Evolutionary conservation across 2,329 filamentous ascomycete species (phyloP), one percentile per base, ranked within the genome.

Genomic region (Cytospora piceae): DNA sequence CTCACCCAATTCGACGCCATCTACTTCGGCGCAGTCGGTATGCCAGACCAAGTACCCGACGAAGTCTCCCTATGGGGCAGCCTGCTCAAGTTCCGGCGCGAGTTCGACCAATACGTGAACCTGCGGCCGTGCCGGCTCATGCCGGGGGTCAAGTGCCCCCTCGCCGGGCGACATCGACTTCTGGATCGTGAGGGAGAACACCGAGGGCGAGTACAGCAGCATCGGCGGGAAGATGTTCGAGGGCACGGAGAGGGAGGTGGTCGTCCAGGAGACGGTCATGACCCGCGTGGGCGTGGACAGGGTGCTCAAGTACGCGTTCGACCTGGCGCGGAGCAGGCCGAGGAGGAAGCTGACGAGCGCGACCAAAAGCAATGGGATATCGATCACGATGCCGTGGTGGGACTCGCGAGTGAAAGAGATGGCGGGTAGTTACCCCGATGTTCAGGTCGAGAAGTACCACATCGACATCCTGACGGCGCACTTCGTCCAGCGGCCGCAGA

Each of bases 61-160:
- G 85, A 90, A 68, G 84, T 90, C 65, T 86, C 85, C 0, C 83
- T 91, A 1, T 91, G 89, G 89, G 83, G 83, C 9, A 82, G 89
- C 37, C 84, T 90, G 54, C 78, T 91, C 9, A 87, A 87, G 22
- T 90, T 91, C 71, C 84, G 89, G 46, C 86, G 89, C 60, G 82
- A 86, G 46, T 81, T 91, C 55, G 87, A 90, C 67, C 87, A 90
- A 71, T 91, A 90, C 71, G 83, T 89, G 69, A 91, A 90, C 69
- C 82, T 91, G 0, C 82, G 89, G 0, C 89, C 88, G 0, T 88
- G 86, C 2, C 83, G 84, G 14, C 80, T 89, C 37, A 82, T 90
- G 72, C 82, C 82, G 0, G 87, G 87, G 9, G 86, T 87, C 0
- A 76, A 79, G 52, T 87, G 83, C 7, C 87, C 87, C 0, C 77